These are phyloP conservation scores for Leucocoprinus birnbaumii DNA, from an alignment of 768 basidiomycete species.

Conservation along the genomic window DNA sequence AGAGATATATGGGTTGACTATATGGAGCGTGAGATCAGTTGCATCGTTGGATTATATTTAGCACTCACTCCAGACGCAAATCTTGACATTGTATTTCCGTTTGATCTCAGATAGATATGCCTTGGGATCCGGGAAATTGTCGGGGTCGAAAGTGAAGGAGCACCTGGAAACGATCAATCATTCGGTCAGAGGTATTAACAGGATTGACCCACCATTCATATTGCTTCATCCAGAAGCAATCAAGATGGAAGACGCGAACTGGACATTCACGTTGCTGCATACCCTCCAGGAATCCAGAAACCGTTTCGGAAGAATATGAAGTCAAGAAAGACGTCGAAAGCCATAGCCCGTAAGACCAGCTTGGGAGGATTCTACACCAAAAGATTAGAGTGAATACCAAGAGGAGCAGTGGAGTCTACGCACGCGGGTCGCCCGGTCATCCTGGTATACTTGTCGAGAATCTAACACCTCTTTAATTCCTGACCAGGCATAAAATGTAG, in stretches of 20 bases:
- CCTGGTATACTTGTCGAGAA: conserved; percentile 57
- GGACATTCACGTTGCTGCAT: conserved; percentile 62
- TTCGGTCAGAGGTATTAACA: background rate
- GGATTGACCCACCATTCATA: conserved; percentile 52
- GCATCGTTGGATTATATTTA: background rate
- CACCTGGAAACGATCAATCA: conserved; percentile 42
- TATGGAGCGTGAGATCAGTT: background rate
- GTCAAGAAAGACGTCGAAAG: conserved; percentile 77
- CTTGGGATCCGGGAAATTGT: conserved; percentile 71
- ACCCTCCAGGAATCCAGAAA: conserved; percentile 66
- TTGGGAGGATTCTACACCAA: conserved; percentile 52
- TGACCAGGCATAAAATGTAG: background rate
- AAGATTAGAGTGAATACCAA: conserved; percentile 17
- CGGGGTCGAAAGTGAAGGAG: conserved; percentile 75
- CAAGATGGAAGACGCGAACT: conserved; percentile 72
- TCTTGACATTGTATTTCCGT: conserved; percentile 60
- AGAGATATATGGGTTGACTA: conserved; percentile 76
- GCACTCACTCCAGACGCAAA: conserved; percentile 66
- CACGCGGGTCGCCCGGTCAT: conserved; percentile 64
- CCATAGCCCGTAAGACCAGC: conserved; percentile 80
- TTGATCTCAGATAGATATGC: conserved; percentile 62
- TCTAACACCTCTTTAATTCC: conserved; percentile 26
- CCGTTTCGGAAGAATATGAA: conserved; percentile 63
- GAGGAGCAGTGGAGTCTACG: conserved; percentile 11
- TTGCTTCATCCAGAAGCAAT: conserved; percentile 78